These are phyloP conservation scores for Limnanthes douglasii DNA, from an alignment of 345 rosid species.

Conservation along the genomic window DNA sequence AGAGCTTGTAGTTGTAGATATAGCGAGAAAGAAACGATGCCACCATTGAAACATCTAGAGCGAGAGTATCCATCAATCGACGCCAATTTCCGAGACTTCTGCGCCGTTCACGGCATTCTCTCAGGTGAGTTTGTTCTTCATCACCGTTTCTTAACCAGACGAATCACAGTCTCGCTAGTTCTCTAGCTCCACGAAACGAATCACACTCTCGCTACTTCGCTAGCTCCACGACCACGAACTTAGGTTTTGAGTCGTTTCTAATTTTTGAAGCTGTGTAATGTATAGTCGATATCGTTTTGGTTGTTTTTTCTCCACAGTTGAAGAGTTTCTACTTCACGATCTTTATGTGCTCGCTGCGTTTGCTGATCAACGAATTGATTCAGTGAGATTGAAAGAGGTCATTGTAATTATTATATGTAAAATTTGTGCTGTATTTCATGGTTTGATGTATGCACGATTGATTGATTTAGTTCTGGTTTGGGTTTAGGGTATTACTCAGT, in stretches of 20 bases:
- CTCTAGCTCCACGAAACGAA: background rate
- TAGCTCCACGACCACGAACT: background rate
- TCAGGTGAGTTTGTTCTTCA: conserved; percentile 19
- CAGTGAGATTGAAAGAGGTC: conserved; percentile 41
- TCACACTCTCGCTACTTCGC: background rate
- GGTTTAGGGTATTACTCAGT: conserved; percentile 31
- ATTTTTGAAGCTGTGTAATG: background rate
- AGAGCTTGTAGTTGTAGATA: no score
- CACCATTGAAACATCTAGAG: conserved; percentile 41
- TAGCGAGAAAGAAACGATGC: no score
- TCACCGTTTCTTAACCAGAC: background rate
- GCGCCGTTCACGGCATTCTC: conserved; percentile 43
- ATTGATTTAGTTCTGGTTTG: background rate
- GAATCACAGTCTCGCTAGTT: background rate
- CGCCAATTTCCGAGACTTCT: conserved; percentile 35
- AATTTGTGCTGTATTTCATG: background rate
- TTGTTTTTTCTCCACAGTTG: conserved; percentile 19
- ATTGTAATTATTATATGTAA: background rate
- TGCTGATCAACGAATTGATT: conserved; percentile 17
- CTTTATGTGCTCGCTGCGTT: conserved; percentile 26
- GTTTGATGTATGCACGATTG: background rate
- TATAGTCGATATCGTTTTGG: background rate
- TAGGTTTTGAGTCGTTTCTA: background rate
- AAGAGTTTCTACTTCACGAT: conserved; percentile 50
- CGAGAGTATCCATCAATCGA: conserved; percentile 30